Conservation (phyloP, 169 alveolate genomes). For the Miamiensis avidus region DNA sequence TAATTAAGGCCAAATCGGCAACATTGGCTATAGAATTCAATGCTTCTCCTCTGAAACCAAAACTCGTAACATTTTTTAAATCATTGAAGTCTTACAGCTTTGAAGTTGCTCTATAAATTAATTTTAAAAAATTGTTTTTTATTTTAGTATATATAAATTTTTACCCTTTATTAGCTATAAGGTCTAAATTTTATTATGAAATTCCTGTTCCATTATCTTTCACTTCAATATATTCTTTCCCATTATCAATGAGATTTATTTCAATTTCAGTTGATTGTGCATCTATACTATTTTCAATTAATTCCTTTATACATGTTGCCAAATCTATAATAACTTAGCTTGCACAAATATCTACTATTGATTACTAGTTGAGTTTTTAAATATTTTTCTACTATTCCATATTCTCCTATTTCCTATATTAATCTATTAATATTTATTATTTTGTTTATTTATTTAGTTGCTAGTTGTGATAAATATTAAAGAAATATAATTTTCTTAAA, state of each 20-base stretch:
- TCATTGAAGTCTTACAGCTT: conserved; percentile 91
- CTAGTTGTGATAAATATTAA: too few species aligned
- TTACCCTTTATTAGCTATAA: conserved; percentile 49
- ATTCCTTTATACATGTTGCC: conserved; percentile 82
- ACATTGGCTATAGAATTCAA: conserved; percentile 76
- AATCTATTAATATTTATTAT: too few species aligned
- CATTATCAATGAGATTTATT: conserved; percentile 85
- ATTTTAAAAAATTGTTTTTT: too few species aligned
- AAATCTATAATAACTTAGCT: conserved; percentile 24
- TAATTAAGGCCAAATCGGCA: conserved; percentile 64
- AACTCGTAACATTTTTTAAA: conserved; percentile 83
- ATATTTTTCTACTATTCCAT: too few species aligned
- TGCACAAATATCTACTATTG: conserved; percentile 17
- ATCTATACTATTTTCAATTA: conserved; percentile 94
- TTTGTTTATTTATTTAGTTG: too few species aligned
- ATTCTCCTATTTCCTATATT: too few species aligned
- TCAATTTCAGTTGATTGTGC: conserved; percentile 90
- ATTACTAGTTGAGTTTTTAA: conserved; percentile 5
- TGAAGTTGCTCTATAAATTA: conserved; percentile 87
- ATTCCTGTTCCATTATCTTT: conserved; percentile 94
- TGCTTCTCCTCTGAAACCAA: conserved; percentile 97
- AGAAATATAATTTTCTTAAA: too few species aligned
- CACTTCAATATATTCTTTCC: conserved; percentile 90
- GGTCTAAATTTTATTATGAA: conserved; percentile 78
- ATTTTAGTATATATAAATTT: conserved; percentile 19